Percentiles rank a stretch among this genome's conserved stretches.
phyloP scores from a whole-genome alignment of 2,329 filamentous ascomycete genomes.

The Elsinoe fawcettii region DNA sequence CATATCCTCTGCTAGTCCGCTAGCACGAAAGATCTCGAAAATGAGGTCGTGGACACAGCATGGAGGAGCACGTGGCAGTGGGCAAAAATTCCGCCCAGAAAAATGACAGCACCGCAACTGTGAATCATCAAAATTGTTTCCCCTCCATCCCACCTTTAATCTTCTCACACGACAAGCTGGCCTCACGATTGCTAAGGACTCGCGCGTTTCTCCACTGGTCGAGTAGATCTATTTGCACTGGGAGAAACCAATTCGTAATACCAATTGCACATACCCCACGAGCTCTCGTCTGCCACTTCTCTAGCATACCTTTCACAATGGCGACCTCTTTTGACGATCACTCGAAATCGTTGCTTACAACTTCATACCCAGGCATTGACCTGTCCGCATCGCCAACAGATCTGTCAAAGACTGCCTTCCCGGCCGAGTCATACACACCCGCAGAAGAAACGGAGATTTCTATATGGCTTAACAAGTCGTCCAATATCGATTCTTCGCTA shows the following conservation, averaged over 20 bases:
- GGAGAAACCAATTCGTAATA: background rate
- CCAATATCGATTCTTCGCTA: constrained; percentile 58
- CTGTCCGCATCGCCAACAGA: background rate
- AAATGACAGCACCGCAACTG: background rate
- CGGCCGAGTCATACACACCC: constrained; percentile 51
- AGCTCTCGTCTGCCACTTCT: background rate
- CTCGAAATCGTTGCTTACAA: background rate
- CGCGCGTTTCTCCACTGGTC: background rate
- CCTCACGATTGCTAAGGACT: background rate
- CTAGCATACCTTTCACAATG: background rate
- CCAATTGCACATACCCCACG: background rate
- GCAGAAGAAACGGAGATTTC: constrained; percentile 79
- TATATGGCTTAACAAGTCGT: constrained; percentile 76
- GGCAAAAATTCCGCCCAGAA: background rate
- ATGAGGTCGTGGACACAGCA: too few species aligned
- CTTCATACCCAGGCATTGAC: constrained; percentile 12
- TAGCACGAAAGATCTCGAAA: too few species aligned
- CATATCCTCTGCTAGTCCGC: too few species aligned
- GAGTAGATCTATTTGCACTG: background rate
- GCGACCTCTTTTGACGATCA: constrained; percentile 4
- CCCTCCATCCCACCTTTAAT: constrained; percentile 4
- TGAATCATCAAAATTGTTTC: constrained; percentile 14
- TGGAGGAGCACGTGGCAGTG: background rate
- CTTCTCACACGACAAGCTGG: constrained; percentile 1
- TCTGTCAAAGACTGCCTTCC: background rate